Evolutionary conservation across 306 rosid species (phyloP).

Genomic region (Citrullus amarus): DNA sequence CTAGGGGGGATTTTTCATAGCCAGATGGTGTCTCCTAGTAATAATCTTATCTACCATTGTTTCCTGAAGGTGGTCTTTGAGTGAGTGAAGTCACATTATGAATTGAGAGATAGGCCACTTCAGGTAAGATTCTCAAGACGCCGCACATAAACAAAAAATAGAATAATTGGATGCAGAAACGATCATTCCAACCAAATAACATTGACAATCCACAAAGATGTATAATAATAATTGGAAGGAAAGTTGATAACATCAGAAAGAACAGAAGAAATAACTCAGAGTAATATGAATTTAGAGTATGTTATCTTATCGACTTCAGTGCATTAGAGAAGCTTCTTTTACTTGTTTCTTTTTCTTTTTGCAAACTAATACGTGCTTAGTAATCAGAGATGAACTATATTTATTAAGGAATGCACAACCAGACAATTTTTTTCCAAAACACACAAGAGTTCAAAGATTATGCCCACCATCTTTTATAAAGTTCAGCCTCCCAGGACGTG

Average conservation of each 20-base stretch:
- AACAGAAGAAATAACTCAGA: not conserved
- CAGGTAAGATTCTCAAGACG: not conserved
- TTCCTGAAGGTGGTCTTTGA: not conserved
- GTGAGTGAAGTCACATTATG: not conserved
- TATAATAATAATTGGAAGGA: not conserved
- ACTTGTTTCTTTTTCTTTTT: not conserved
- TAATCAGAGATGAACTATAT: not conserved
- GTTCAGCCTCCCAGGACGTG: constrained; percentile 63
- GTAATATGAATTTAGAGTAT: not conserved
- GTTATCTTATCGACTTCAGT: not conserved
- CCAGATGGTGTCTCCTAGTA: not conserved
- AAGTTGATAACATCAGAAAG: not conserved
- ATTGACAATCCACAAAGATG: not conserved
- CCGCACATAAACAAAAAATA: not conserved
- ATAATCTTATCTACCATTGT: not conserved
- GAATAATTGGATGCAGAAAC: not conserved
- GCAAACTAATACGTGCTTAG: not conserved
- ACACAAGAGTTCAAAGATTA: constrained; percentile 8
- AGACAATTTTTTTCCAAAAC: not conserved
- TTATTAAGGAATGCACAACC: not conserved
- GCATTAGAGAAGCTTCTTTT: not conserved
- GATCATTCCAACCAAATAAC: not conserved
- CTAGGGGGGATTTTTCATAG: not conserved
- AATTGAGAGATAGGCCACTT: not conserved
- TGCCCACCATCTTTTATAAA: constrained; percentile 76